These are phyloP conservation scores for Clavaria fumosa DNA, from an alignment of 768 basidiomycete species.

Conservation along the genomic window DNA sequence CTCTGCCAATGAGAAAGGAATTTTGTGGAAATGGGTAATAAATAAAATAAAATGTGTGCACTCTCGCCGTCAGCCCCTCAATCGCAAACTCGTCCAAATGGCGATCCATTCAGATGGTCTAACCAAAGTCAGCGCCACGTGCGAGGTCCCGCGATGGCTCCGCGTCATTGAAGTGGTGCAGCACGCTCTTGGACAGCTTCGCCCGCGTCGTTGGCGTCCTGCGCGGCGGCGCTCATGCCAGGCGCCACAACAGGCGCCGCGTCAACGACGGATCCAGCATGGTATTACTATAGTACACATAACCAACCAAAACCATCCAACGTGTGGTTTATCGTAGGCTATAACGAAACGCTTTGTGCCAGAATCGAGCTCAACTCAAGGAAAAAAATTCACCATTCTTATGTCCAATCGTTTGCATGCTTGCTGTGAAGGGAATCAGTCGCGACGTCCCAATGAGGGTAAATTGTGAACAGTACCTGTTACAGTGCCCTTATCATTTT, in stretches of 20 bases:
- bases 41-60: constrained; percentile 79
- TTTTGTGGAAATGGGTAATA: constrained; percentile 11
- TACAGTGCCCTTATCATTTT: constrained; percentile 98
- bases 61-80: constrained; percentile 79
- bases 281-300: too few species aligned
- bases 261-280: background rate
- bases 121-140: constrained; percentile 39
- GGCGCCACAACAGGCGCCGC: background rate
- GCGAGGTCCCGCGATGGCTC: constrained; percentile 48
- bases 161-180: constrained; percentile 39
- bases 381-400: constrained; percentile 1
- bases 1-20: constrained; percentile 25
- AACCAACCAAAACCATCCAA: too few species aligned
- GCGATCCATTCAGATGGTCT: constrained; percentile 60
- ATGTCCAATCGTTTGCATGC: too few species aligned
- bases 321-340: constrained; percentile 16
- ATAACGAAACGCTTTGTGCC: constrained; percentile 22
- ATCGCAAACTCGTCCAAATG: constrained; percentile 81
- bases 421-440: too few species aligned
- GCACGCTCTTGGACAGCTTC: constrained; percentile 13
- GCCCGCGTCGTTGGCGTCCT: constrained; percentile 12
- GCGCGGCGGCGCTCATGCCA: constrained; percentile 9
- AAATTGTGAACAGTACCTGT: constrained; percentile 33
- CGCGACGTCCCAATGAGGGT: too few species aligned
- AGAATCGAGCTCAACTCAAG: constrained; percentile 40